phyloP scores from a whole-genome alignment of 2,329 filamentous ascomycete genomes.

The Aspergillus texensis region DNA sequence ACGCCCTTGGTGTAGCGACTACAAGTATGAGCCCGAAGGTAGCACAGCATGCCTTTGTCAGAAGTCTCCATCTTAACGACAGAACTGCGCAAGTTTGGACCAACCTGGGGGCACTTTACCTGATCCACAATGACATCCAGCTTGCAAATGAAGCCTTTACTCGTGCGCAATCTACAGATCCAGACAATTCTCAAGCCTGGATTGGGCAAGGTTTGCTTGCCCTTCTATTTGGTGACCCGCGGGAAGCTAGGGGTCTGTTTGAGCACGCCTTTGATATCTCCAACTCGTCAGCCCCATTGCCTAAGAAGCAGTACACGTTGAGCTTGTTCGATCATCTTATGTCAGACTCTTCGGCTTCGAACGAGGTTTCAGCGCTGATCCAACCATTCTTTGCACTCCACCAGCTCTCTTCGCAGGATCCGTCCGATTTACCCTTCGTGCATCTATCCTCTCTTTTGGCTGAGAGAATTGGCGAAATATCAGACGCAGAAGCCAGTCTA shows the following conservation, averaged over 20 bases:
- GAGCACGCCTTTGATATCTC: conserved; percentile 94
- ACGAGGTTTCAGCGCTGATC: conserved; percentile 66
- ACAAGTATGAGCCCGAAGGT: conserved; percentile 83
- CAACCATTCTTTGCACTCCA: conserved; percentile 87
- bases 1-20: conserved; percentile 88
- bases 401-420: conserved; percentile 73
- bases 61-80: conserved; percentile 92
- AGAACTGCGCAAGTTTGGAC: conserved; percentile 83
- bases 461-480: conserved; percentile 74
- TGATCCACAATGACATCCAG: conserved; percentile 79
- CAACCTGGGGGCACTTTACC: conserved; percentile 83
- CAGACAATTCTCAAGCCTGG: conserved; percentile 92
- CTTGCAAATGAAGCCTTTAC: conserved; percentile 91
- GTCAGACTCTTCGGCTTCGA: conserved; percentile 54
- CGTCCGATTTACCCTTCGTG: conserved; percentile 69
- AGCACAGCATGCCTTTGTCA: conserved; percentile 88
- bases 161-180: conserved; percentile 88
- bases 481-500: conserved; percentile 65
- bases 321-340: conserved; percentile 82
- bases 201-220: conserved; percentile 88
- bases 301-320: conserved; percentile 76
- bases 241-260: conserved; percentile 82
- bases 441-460: conserved; percentile 81
- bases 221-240: conserved; percentile 70
- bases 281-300: conserved; percentile 71